These are phyloP conservation scores for Skeletonema menzelii DNA, from an alignment of 108 stramenopile genomes.

Conservation along the genomic window DNA sequence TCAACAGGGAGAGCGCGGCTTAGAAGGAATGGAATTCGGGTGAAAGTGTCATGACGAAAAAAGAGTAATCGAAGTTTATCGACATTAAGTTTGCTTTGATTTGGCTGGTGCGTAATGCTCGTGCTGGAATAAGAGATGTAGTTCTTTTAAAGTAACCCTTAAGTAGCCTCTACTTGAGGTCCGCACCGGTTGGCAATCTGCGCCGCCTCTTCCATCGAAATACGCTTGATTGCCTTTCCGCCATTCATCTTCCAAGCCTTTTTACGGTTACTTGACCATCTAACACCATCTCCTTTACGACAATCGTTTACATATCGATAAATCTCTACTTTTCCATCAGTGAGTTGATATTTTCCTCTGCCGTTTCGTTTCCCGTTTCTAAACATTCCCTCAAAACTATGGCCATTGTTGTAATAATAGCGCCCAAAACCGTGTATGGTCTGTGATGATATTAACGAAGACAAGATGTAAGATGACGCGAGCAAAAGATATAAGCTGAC, in stretches of 20 bases:
- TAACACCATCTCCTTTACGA: constrained; percentile 55
- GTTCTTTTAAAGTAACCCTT: no score
- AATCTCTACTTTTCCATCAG: constrained; percentile 59
- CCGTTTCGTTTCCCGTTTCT: constrained; percentile 42
- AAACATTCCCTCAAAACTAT: constrained; percentile 44
- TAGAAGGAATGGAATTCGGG: neutral
- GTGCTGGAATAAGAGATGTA: no score
- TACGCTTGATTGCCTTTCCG: constrained; percentile 27
- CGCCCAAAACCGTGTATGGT: constrained; percentile 64
- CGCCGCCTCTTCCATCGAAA: constrained; percentile 29
- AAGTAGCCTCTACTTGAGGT: constrained; percentile 32
- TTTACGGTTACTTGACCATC: constrained; percentile 63
- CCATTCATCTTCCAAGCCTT: constrained; percentile 59
- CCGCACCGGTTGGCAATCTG: constrained; percentile 35
- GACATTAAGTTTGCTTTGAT: no score
- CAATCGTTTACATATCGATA: constrained; percentile 55
- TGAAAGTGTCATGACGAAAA: neutral
- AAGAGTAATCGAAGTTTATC: no score
- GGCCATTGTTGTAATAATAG: constrained; percentile 63
- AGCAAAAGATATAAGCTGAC: no score
- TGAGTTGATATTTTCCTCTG: constrained; percentile 51
- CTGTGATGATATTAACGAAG: no score
- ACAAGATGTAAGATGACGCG: no score
- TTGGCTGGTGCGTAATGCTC: no score
- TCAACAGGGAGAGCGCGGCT: constrained; percentile 35